phyloP scores from a whole-genome alignment of 2,329 filamentous ascomycete species.

The Cadophora luteo-olivacea region DNA sequence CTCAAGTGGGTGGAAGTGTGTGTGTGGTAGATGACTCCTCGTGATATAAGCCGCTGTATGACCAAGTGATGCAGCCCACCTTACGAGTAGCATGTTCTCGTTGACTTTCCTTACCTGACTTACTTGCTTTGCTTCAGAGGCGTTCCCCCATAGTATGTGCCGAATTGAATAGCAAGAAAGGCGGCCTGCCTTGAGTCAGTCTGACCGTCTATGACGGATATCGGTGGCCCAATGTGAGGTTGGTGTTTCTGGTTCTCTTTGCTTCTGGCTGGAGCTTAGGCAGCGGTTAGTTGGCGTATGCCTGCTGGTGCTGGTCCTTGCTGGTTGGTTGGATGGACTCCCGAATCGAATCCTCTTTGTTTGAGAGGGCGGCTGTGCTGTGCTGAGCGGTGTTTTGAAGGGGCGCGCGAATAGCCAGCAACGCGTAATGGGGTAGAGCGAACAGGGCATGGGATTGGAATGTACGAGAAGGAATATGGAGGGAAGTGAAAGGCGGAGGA shows the following conservation, averaged over 20 bases:
- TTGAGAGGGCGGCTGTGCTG: slow-evolving; percentile 21
- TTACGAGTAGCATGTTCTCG: neutral
- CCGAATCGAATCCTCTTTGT: slow-evolving; percentile 15
- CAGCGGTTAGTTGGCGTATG: slow-evolving; percentile 30
- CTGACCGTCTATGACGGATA: slow-evolving; percentile 15
- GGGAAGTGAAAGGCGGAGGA: neutral
- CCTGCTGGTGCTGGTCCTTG: neutral
- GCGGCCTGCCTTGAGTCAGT: slow-evolving; percentile 26
- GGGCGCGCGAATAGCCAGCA: slow-evolving; percentile 18
- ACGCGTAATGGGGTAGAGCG: slow-evolving; percentile 8
- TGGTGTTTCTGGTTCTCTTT: neutral
- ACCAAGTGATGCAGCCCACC: slow-evolving; percentile 31
- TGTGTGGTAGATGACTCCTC: slow-evolving; percentile 34
- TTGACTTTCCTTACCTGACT: neutral
- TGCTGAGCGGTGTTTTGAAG: slow-evolving; percentile 15
- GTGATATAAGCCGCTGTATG: slow-evolving; percentile 38
- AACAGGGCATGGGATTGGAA: slow-evolving; percentile 3
- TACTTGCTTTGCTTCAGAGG: neutral
- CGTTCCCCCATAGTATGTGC: neutral
- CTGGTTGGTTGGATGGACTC: slow-evolving; percentile 17
- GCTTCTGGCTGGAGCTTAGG: slow-evolving; percentile 21
- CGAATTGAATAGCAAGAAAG: neutral
- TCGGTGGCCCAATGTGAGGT: slow-evolving; percentile 19
- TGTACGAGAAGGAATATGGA: slow-evolving; percentile 11
- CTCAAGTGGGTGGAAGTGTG: slow-evolving; percentile 13